Evolutionary conservation across 306 rosid species (phyloP).

Genomic region (Oxytropis ochrocephala): DNA sequence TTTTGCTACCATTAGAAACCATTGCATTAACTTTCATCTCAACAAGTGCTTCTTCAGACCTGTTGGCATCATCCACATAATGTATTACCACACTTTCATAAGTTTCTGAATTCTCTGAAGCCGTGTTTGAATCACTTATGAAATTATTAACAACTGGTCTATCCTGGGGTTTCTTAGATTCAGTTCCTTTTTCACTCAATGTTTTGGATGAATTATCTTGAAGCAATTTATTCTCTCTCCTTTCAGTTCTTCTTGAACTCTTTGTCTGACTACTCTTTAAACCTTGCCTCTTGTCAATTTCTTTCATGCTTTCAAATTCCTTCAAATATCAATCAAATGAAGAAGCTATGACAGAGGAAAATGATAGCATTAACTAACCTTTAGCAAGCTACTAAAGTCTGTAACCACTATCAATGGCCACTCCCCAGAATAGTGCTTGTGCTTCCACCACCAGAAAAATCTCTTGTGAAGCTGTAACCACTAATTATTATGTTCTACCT

Average conservation of each 20-base stretch:
- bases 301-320: constrained; percentile 55
- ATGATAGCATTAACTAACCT: constrained; percentile 26
- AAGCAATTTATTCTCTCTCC: constrained; percentile 41
- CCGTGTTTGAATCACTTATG: constrained; percentile 48
- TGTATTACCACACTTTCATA: constrained; percentile 44
- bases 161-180: constrained; percentile 36
- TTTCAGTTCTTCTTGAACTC: constrained; percentile 47
- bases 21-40: constrained; percentile 40
- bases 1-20: constrained; percentile 38
- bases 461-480: constrained; percentile 1
- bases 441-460: constrained; percentile 13
- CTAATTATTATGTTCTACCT: constrained; percentile 1
- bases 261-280: constrained; percentile 49
- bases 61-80: constrained; percentile 66
- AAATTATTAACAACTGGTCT: constrained; percentile 28
- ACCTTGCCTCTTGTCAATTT: constrained; percentile 58
- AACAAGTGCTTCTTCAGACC: constrained; percentile 44
- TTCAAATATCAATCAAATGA: constrained; percentile 29
- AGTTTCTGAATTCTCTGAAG: constrained; percentile 51
- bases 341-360: constrained; percentile 21
- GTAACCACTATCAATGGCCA: constrained; percentile 7
- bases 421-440: constrained; percentile 15
- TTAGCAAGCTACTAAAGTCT: constrained; percentile 2
- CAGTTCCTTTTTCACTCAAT: constrained; percentile 42
- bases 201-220: constrained; percentile 47